Evolutionary conservation across 805 yeast species (phyloP), one percentile per base, ranked within the genome.

Genomic region (Yarrowia sp.): DNA sequence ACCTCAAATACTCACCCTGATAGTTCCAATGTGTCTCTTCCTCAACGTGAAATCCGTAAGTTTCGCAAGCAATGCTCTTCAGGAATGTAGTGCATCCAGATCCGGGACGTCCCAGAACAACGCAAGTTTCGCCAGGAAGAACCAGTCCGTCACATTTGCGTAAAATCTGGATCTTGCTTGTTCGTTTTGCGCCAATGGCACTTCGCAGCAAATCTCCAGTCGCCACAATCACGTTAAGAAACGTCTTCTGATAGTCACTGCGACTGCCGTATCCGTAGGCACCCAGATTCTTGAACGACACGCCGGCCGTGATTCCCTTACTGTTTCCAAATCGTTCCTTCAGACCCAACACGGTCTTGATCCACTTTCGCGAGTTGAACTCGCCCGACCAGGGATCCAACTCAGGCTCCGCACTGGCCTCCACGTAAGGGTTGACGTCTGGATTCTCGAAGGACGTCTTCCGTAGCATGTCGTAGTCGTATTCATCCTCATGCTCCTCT

Each of bases 41-140:
- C 40, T 78, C 83, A 33, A 86, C 70, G 33, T 80, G 72, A 72
- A 83, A 84, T 67, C 90, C 90, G 70, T 83, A 82, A 7, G 88
- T 83, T 63, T 84, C 82, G 17, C 62, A 62, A 8, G 66, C 66
- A 26, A 62, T 62, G 22, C 48, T 62, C 48, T 86, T 86, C 70
- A 87, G 77, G 58, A 86, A 76, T 0, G 91, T 86, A 2, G 90
- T 82, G 73, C 91, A 87, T 68, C 92, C 91, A n/a, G 90, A 84
- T 71, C 91, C 91, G 0, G 91, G 91, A 75, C 89, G 81, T 61
- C 92, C 92, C 65, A 87, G 75, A 16, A 87, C 91, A 58, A 87
- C 88, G 8, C 88, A 81, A 52, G 87, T 76, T 67, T 85, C 86
- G 56, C 91, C 90, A 3, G 89, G 85, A 61, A 76, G 77, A 64